Base-by-base conservation (phyloP, 345 rosid species). In the Litchi chinensis region DNA sequence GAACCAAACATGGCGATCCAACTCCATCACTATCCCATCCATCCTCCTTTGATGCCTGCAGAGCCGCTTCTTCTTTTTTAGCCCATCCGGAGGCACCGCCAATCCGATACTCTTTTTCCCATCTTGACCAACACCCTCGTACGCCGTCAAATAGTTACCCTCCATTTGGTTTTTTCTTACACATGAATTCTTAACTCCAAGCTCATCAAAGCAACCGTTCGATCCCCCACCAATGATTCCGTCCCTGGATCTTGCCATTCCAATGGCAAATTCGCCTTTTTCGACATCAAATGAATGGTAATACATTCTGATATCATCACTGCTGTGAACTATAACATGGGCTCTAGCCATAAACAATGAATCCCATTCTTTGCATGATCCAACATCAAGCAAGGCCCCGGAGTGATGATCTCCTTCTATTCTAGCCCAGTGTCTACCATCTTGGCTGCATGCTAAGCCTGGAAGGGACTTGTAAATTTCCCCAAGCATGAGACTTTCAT, bases 391-490 rank as follows among this genome's bases (percentile, higher is more conserved):
- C 73, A 89, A 26, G 18, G 90, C 89, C 50, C 87, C 89, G 48
- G 86, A 85, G 22, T 87, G 90, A 71, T 87, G 86, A 10, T 85
- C 89, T 40, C 90, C 88, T 84, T 89, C 89, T 40, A 87, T 77
- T 75, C 88, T 87, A 3, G 89, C 90, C 92, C 90, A 87, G 59
- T 89, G 79, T 76, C 86, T 77, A 54, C 88, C 88, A 57, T 89
- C 89, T 75, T 85, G 90, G 77, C 90, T 89, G n/a, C 81, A 84
- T 21, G 84, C 89, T 64, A 87, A 75, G 8, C 90, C 89, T 10
- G 87, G 90, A 67, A 84, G 80, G 67, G 86, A 85, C 79, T 77
- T 80, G 13, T 80, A 75, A 28, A 80, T 40, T 3, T 62, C 69
- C 0, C 56, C 82, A 0, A 54, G 52, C 24, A 4, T 71, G 52